phyloP scores from a whole-genome alignment of 2,329 filamentous ascomycete species.

The Bipolaris zeicola region DNA sequence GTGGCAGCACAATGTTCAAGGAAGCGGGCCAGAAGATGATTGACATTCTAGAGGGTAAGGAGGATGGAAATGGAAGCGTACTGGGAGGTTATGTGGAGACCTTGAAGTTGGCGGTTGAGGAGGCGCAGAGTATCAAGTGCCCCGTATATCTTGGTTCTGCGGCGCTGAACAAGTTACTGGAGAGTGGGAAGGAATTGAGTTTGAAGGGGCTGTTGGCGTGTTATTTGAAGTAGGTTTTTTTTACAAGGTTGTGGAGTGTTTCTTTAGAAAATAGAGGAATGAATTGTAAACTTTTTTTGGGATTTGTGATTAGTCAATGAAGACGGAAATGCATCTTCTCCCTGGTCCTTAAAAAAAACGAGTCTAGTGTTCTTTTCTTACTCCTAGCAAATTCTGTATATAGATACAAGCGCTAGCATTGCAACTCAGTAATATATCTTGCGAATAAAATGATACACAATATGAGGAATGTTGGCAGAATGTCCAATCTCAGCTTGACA shows the following conservation, averaged over 20 bases:
- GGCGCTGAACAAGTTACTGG: slow-evolving; percentile 41
- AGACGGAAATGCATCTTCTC: too few relatives aligned
- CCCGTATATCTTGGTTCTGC: slow-evolving; percentile 41
- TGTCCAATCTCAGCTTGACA: too few relatives aligned
- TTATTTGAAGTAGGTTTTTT: slow-evolving; percentile 18
- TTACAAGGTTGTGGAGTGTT: too few relatives aligned
- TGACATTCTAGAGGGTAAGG: slow-evolving; percentile 37
- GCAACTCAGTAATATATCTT: too few relatives aligned
- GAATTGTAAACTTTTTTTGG: too few relatives aligned
- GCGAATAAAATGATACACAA: too few relatives aligned
- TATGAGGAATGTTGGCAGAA: too few relatives aligned
- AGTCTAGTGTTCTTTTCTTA: too few relatives aligned
- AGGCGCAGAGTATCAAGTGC: slow-evolving; percentile 44
- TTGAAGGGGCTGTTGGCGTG: slow-evolving; percentile 29
- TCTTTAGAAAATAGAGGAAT: too few relatives aligned
- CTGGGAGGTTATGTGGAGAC: slow-evolving; percentile 28
- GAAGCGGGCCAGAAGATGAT: slow-evolving; percentile 42
- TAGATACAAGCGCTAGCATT: too few relatives aligned
- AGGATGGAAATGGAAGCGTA: slow-evolving; percentile 21
- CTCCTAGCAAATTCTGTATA: too few relatives aligned
- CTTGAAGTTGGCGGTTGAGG: slow-evolving; percentile 38
- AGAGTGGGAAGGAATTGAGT: slow-evolving; percentile 31
- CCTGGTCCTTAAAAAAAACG: too few relatives aligned
- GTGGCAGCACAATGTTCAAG: slow-evolving; percentile 46
- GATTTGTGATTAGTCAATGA: not conserved